These are phyloP conservation scores for Ceraceosorus bombacis DNA, from an alignment of 1,284 basidiomycete species.

Conservation along the genomic window DNA sequence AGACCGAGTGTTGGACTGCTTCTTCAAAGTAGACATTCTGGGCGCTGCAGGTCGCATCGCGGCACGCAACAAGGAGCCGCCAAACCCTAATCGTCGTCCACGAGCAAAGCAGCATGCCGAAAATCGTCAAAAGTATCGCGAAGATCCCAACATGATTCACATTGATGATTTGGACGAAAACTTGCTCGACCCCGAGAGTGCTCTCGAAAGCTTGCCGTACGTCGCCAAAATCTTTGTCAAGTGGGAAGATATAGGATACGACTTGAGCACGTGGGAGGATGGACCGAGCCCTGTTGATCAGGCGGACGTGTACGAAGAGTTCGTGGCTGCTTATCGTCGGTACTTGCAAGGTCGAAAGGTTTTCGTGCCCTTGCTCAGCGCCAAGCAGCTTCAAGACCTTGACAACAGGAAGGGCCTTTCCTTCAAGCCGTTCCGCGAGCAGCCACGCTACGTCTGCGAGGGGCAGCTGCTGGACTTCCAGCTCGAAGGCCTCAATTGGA, in stretches of 20 bases:
- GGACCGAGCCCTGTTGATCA: conserved; percentile 64
- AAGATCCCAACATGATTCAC: conserved; percentile 17
- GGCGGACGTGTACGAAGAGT: conserved; percentile 58
- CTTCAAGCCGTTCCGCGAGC: conserved; percentile 47
- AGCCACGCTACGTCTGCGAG: conserved; percentile 51
- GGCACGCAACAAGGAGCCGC: not conserved
- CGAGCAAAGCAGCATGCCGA: not conserved
- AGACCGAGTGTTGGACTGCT: conserved; percentile 29
- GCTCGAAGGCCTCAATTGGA: conserved; percentile 88
- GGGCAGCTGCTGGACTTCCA: conserved; percentile 52
- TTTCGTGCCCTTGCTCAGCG: conserved; percentile 55
- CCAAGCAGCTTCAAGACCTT: conserved; percentile 21
- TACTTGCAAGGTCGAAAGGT: conserved; percentile 63
- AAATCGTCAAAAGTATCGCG: conserved; percentile 1
- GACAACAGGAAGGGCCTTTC: conserved; percentile 27
- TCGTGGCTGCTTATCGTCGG: conserved; percentile 59
- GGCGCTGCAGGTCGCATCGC: not conserved
- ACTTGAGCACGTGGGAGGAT: conserved; percentile 78
- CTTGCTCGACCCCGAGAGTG: conserved; percentile 16
- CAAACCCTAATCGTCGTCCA: conserved; percentile 4
- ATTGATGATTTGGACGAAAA: conserved; percentile 17
- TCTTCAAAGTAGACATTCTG: conserved; percentile 12
- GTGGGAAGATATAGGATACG: conserved; percentile 82
- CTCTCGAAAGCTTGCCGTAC: conserved; percentile 19
- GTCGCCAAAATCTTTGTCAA: conserved; percentile 54